Evolutionary conservation across 306 rosid species (phyloP).

Genomic region (Vicia villosa): DNA sequence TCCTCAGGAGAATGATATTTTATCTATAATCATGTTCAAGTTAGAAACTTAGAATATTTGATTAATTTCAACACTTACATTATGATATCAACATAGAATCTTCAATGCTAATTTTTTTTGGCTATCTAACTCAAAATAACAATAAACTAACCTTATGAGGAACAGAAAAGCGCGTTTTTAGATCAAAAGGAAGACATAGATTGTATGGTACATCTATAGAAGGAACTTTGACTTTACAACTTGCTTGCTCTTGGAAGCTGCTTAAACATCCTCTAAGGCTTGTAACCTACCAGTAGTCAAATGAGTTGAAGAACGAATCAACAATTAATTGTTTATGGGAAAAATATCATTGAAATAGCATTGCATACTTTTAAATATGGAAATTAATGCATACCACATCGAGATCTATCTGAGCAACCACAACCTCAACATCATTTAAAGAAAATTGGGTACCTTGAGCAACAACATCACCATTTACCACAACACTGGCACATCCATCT

Average conservation of each 20-base stretch:
- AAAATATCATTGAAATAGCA: not conserved
- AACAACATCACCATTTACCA: conserved; percentile 85
- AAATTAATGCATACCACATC: conserved; percentile 70
- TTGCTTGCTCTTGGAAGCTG: conserved; percentile 98
- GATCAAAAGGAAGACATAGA: conserved; percentile 77
- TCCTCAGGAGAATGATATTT: conserved; percentile 88
- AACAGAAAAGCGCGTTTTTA: conserved; percentile 62
- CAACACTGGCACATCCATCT: conserved; percentile 93
- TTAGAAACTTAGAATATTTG: conserved; percentile 30
- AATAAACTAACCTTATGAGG: conserved; percentile 72
- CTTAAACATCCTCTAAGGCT: conserved; percentile 96
- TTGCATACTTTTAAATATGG: conserved; percentile 5
- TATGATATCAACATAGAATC: not conserved
- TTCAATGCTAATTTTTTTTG: conserved; percentile 19
- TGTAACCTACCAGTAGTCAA: conserved; percentile 67
- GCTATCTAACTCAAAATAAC: conserved; percentile 29
- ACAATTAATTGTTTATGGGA: conserved; percentile 16
- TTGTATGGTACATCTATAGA: conserved; percentile 64
- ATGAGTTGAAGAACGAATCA: conserved; percentile 21
- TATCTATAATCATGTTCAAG: conserved; percentile 55
- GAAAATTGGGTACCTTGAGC: conserved; percentile 98
- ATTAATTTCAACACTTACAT: conserved; percentile 1
- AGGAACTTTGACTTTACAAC: conserved; percentile 79
- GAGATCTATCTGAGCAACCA: conserved; percentile 83
- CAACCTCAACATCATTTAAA: conserved; percentile 83